phyloP scores from a whole-genome alignment of 2,329 filamentous ascomycete species.

The Diaporthe citri region DNA sequence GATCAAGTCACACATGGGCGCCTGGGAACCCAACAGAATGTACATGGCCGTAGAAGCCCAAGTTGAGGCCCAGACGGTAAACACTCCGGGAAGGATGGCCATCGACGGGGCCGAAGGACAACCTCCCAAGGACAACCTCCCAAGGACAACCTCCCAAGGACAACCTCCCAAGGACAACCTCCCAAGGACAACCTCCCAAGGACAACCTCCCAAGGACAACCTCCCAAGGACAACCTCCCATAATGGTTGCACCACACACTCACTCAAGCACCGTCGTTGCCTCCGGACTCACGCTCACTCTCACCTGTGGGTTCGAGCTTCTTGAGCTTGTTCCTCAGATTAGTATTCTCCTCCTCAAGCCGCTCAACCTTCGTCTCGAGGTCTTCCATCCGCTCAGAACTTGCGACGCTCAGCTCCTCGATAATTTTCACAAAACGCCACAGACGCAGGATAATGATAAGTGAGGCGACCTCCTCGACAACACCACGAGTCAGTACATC shows the following conservation, averaged over 20 bases:
- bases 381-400: constrained; percentile 71
- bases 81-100: neutral
- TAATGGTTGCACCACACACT: neutral
- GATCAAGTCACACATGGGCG: neutral
- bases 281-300: neutral
- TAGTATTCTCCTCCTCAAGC: constrained; percentile 62
- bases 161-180: too few species aligned
- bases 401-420: constrained; percentile 74
- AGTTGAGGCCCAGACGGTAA: neutral
- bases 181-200: too few species aligned
- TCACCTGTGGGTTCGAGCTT: constrained; percentile 1
- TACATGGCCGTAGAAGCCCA: neutral
- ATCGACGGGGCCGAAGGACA: too few species aligned
- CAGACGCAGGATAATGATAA: constrained; percentile 75
- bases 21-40: neutral
- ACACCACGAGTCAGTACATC: constrained; percentile 72
- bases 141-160: too few species aligned
- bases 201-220: too few species aligned
- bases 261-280: neutral
- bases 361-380: constrained; percentile 65
- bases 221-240: too few species aligned
- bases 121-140: too few species aligned
- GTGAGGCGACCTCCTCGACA: constrained; percentile 72
- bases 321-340: constrained; percentile 45
- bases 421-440: constrained; percentile 80